Evolutionary conservation across 352 stramenopile species (phyloP).

Genomic region (Globisporangium radiosum): DNA sequence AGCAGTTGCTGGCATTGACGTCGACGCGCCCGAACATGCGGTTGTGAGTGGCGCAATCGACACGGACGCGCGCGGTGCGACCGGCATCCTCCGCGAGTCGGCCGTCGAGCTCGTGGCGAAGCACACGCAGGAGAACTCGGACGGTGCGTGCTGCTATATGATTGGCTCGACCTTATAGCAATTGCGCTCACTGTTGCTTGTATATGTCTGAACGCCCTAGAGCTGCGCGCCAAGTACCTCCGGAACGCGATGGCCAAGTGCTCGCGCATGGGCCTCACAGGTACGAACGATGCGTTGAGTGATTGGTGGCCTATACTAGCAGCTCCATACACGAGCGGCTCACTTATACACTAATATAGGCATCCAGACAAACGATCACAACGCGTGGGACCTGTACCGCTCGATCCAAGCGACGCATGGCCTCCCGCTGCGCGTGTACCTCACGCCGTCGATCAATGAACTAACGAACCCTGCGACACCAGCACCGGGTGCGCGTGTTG

Average conservation of each 20-base stretch:
- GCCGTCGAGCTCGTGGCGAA: constrained; percentile 66
- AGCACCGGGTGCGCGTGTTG: constrained; percentile 28
- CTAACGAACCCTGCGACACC: constrained; percentile 36
- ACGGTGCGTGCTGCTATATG: constrained; percentile 25
- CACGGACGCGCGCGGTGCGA: constrained; percentile 52
- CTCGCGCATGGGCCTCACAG: constrained; percentile 69
- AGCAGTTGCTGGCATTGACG: constrained; percentile 51
- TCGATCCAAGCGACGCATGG: constrained; percentile 51
- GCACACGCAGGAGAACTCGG: constrained; percentile 58
- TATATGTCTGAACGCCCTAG: constrained; percentile 15
- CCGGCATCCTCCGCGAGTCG: constrained; percentile 64
- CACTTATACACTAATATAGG: constrained; percentile 14
- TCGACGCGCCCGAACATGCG: constrained; percentile 21
- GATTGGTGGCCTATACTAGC: not conserved
- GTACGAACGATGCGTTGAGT: constrained; percentile 2
- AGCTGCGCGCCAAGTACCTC: constrained; percentile 56
- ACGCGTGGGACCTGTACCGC: constrained; percentile 73
- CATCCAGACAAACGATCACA: constrained; percentile 84
- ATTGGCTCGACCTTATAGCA: not conserved
- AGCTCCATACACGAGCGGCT: not conserved
- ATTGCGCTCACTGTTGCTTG: not conserved
- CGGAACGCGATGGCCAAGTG: constrained; percentile 54
- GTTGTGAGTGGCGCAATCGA: constrained; percentile 51
- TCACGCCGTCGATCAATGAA: constrained; percentile 69
- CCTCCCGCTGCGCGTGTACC: constrained; percentile 71